Base-by-base conservation (phyloP, 176 grass and related monocot species). In the Eleusine indica region DNA sequence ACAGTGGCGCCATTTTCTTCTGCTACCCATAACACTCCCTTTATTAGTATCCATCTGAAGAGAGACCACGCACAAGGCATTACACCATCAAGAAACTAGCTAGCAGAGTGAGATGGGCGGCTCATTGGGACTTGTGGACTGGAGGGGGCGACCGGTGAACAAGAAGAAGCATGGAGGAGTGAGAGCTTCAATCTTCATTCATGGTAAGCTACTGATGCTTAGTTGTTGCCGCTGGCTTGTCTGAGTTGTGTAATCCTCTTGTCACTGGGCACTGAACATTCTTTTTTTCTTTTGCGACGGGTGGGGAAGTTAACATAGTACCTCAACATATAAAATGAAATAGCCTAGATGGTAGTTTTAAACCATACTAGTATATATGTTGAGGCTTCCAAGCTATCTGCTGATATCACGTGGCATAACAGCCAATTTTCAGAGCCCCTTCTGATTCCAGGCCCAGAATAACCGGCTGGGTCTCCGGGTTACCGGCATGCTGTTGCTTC, bases 161-260 rank as follows among this genome's bases (percentile, higher is more conserved):
- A 68, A 52, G 40, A 80, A 80, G 63, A 88, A 43, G 41, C 87
- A 88, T 41, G 87, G 87, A 7, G 87, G 87, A 84, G 69, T 84
- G 2, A 41, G 87, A 84, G 87, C 81, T 80, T 74, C 87, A 5
- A 69, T 88, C 40, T 88, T 63, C 60, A 63, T 63, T 29, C 60
- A 63, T 13, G 60, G 60, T 63, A 63, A 61, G 7, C 0, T 25
- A 25, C 57, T 63, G 22, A 63, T 63, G 22, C 22, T 10, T 12
- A 13, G 19, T 29, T 12, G 25, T 5, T 29, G 3, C 25, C 9
- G 3, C 22, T 29, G 22, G 22, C 9, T 63, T 63, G 22, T 63
- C 4, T 63, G 9, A 29, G 60, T 63, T 29, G 22, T 63, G 60
- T 63, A 2, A 63, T 63, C 60, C 22, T 56, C 17, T 61, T 1